Evolutionary conservation across 768 basidiomycete genomes (phyloP), one percentile per base, ranked within the genome.

Genomic region (Trametes elegans): DNA sequence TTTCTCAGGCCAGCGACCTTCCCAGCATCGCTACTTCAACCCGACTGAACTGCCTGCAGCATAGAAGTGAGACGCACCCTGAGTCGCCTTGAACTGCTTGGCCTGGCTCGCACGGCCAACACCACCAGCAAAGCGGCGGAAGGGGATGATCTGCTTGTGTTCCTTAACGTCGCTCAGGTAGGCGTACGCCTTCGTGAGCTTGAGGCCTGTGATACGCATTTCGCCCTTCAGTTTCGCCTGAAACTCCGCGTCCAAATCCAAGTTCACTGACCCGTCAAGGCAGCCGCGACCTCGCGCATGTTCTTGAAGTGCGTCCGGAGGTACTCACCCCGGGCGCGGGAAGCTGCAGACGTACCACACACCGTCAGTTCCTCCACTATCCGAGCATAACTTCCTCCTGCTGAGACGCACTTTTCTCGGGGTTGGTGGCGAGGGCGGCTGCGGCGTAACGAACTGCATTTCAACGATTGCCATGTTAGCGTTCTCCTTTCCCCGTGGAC

Each of bases 241-340:
- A 8, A 28, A 7, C 43, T 16, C n/a, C 27, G 24, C 10, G 5
- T 39, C n/a, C 18, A 16, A 7, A 28, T 28, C 28, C 35, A 40
- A 32, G 18, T 29, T 11, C 13, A 74, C 80, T 67, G 62, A 93
- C 94, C 95, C 62, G 87, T 83, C 61, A 98, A 79, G 63, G 90
- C 93, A 62, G 96, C 96, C 47, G 91, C 95, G 53, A 98, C 97
- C 76, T 99, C 97, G 61, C 92, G 87, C 93, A 97, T 98, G 84
- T 98, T 99, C 88, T 99, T 99, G 87, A 97, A 99, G 80, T 98
- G 96, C 43, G 97, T 98, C 67, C 95, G 91, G 70, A 97, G 85
- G 82, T 98, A 94, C 79, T 96, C 93, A 67, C 94, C 94, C 68
- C 90, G 89, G 56, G 95, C 89, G 69, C 84, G 88, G 68, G 95